Evolutionary conservation across 2,329 filamentous ascomycete genomes (phyloP), one percentile per base, ranked within the genome.

Genomic region (Teratosphaeria zuluensis): DNA sequence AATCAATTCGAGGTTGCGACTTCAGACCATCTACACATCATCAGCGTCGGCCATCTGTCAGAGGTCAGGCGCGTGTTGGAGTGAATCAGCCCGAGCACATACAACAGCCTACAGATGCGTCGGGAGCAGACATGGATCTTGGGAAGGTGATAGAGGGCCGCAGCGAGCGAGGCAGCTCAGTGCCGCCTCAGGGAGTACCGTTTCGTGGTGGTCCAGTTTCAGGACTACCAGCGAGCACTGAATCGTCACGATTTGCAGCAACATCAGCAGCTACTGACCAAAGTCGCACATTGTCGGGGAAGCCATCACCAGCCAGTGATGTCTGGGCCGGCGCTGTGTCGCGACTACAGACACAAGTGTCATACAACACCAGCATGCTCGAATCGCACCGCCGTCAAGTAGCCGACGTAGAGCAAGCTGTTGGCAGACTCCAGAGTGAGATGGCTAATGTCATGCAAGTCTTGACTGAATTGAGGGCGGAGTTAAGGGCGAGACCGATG

Each of bases 281-380:
- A 7, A 35, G 38, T 24, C 28, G 32, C 54, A 12, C 21, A 6
- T 6, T 14, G 6, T 30, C 31, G 16, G 32, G 7, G 16, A 30
- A 55, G 32, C 54, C 21, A 7, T 46, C 54, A 14, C 32, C 31
- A 21, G 56, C 65, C 19, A 63, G 59, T 56, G 69, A 71, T 57
- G 63, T 66, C 42, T 72, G 70, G 70, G 62, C 67, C 46, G 74
- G 76, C 59, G 75, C 75, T 54, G 71, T 78, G 46, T 62, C 74
- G 48, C 74, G 76, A 14, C 65, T 80, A 51, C 77, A 80, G 63
- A 75, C 75, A n/a, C 77, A 80, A 61, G 74, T 78, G 31, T 74
- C 76, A 11, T 74, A 75, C 62, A 78, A 78, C 64, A 76, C 76
- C 54, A 70, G 66, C 56, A 69, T 72, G 62, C 69, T 75, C 42